Conservation (phyloP, 2,329 filamentous ascomycete species). For the Nemania serpens region DNA sequence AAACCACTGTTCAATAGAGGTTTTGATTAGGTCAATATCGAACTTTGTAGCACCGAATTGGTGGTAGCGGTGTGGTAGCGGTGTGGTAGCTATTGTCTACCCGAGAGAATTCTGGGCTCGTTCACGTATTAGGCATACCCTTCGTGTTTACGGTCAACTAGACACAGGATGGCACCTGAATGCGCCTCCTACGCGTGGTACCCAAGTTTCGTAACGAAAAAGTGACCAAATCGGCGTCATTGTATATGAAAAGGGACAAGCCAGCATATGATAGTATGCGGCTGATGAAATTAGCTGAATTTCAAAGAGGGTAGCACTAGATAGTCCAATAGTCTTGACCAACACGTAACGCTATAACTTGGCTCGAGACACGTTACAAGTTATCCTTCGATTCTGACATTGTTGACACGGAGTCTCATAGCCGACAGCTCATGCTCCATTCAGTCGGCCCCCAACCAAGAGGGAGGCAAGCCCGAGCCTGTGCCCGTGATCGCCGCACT, state of each 20-base stretch:
- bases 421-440: background rate
- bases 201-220: background rate
- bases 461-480: background rate
- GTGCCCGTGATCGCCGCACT: background rate
- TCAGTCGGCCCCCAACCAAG: background rate
- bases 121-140: no score
- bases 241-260: background rate
- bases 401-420: no score
- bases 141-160: no score
- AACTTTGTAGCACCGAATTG: background rate
- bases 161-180: background rate
- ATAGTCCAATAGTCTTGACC: background rate
- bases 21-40: background rate
- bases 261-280: background rate
- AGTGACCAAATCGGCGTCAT: background rate
- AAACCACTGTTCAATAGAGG: background rate
- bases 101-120: no score
- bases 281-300: background rate
- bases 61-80: background rate
- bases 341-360: background rate
- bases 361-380: background rate
- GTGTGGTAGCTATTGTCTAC: no score
- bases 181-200: background rate
- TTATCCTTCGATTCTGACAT: background rate
- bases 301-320: background rate